These are phyloP conservation scores for Plasmopara halstedii DNA, from an alignment of 352 stramenopile genomes.

Conservation along the genomic window DNA sequence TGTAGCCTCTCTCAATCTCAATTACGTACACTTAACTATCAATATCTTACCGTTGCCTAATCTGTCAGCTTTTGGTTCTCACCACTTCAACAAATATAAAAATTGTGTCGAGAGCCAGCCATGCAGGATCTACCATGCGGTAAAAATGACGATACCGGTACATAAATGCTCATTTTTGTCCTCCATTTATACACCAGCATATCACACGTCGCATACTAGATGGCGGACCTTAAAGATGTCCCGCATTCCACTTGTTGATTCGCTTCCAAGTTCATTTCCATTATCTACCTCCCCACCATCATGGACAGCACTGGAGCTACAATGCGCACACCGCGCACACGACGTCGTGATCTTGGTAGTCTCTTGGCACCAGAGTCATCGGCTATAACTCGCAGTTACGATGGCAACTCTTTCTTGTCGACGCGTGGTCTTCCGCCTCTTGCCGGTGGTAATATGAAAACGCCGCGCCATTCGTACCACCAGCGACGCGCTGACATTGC, in stretches of 20 bases:
- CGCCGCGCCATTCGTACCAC: constrained; percentile 47
- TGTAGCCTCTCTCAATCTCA: too few relatives aligned
- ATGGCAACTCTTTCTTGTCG: constrained; percentile 23
- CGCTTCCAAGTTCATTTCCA: background rate
- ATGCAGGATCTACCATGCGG: too few relatives aligned
- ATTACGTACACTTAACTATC: too few relatives aligned
- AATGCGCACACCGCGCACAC: constrained; percentile 51
- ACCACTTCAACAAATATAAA: too few relatives aligned
- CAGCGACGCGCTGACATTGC: constrained; percentile 12
- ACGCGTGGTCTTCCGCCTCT: constrained; percentile 6
- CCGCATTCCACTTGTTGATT: constrained; percentile 12
- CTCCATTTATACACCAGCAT: background rate
- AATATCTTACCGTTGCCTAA: too few relatives aligned
- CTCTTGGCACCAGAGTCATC: constrained; percentile 21
- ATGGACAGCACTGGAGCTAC: constrained; percentile 83
- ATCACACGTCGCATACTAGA: background rate
- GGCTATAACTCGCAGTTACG: constrained; percentile 24
- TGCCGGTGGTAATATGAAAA: constrained; percentile 27
- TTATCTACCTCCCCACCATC: background rate
- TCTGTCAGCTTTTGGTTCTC: too few relatives aligned
- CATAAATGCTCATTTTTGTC: too few relatives aligned
- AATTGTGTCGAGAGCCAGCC: too few relatives aligned
- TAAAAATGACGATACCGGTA: too few relatives aligned
- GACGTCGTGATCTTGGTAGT: constrained; percentile 8
- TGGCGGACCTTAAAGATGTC: too few relatives aligned